Conservation (phyloP, 2,329 filamentous ascomycete genomes). For the Fusarium liriodendri region DNA sequence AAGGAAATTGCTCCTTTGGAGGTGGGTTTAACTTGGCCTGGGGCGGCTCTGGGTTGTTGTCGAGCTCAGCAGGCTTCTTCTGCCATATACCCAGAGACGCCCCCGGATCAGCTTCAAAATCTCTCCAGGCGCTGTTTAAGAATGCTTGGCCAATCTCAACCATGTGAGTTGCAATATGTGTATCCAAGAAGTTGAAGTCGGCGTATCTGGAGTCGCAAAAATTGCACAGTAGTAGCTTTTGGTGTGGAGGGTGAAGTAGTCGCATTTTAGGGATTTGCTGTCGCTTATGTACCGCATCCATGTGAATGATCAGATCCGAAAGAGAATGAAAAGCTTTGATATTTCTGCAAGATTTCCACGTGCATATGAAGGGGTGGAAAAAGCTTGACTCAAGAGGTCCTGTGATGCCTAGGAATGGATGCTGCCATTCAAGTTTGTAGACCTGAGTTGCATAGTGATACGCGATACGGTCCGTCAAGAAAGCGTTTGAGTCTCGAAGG, state of each 20-base stretch:
- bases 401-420: neutral
- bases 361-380: neutral
- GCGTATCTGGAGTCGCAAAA: neutral
- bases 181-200: neutral
- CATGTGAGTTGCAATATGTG: neutral
- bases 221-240: neutral
- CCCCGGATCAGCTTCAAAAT: neutral
- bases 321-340: neutral
- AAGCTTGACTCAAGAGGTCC: neutral
- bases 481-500: neutral
- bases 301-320: neutral
- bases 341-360: neutral
- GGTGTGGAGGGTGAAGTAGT: neutral
- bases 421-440: neutral
- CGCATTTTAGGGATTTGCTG: neutral
- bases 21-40: neutral
- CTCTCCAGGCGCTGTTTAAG: neutral
- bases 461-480: neutral
- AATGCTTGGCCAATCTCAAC: neutral
- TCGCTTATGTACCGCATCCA: neutral
- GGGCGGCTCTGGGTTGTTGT: neutral
- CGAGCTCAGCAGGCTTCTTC: neutral
- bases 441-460: neutral
- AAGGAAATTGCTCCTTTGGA: neutral
- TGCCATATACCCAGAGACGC: neutral